phyloP scores from a whole-genome alignment of 306 rosid genomes.

The Erythrophleum fordii region DNA sequence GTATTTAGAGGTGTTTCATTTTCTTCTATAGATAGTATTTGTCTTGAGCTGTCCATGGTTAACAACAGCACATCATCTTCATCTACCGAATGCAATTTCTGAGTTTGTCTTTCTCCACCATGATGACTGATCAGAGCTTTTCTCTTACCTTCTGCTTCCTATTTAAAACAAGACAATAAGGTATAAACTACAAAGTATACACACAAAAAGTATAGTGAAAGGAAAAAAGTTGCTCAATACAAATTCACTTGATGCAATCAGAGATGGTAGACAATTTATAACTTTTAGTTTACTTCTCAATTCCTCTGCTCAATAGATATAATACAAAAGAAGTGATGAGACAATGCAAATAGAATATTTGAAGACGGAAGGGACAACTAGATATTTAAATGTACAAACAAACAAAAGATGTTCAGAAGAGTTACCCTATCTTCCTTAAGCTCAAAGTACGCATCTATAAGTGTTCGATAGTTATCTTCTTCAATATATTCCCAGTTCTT shows the following conservation, averaged over 20 bases:
- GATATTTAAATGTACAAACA: constrained; percentile 19
- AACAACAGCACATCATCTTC: constrained; percentile 36
- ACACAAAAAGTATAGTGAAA: neutral
- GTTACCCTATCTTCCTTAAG: constrained; percentile 60
- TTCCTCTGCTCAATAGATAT: neutral
- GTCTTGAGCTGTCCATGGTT: constrained; percentile 21
- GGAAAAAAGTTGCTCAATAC: constrained; percentile 1
- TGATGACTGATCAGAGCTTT: constrained; percentile 40
- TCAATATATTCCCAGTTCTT: constrained; percentile 69
- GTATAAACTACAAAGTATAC: constrained; percentile 14
- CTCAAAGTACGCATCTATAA: constrained; percentile 79
- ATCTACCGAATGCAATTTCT: constrained; percentile 40
- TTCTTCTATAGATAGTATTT: constrained; percentile 26
- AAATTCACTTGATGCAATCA: constrained; percentile 27
- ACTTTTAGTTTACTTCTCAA: neutral
- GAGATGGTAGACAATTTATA: neutral
- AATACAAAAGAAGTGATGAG: neutral
- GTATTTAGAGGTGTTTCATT: constrained; percentile 26
- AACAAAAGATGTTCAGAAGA: constrained; percentile 21
- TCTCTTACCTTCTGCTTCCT: constrained; percentile 44
- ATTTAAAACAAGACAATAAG: constrained; percentile 27
- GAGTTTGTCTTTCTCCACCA: constrained; percentile 42
- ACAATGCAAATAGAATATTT: neutral
- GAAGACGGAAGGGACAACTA: neutral
- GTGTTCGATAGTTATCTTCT: constrained; percentile 73